A percentile compares a stretch with the other conserved stretches of the same genome.
Conservation (phyloP, 192 early-diverging fungal species). For the Coemansia sp. region DNA sequence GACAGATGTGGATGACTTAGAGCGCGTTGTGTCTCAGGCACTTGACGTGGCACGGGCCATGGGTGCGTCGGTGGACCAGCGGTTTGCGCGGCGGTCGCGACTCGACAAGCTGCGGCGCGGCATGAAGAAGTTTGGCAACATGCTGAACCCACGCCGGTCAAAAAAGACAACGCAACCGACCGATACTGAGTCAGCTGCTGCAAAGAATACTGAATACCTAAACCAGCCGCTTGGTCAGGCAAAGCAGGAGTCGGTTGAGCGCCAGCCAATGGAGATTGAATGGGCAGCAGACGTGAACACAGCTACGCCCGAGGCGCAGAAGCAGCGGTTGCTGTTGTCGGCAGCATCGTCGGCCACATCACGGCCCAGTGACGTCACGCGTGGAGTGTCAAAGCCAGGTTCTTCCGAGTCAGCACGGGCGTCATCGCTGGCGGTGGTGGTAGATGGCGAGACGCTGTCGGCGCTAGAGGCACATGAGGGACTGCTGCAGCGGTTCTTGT, state of each 20-base stretch:
- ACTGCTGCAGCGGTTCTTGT: slow-evolving; percentile 64
- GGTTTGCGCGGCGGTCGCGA: slow-evolving; percentile 34
- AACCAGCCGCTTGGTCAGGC: too few species aligned
- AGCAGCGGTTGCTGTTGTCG: background rate
- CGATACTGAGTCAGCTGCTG: too few species aligned
- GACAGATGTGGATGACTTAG: slow-evolving; percentile 19
- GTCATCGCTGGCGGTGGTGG: slow-evolving; percentile 69
- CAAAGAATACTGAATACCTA: too few species aligned
- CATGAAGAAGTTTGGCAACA: slow-evolving; percentile 38
- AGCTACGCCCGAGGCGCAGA: background rate
- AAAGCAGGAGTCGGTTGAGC: background rate
- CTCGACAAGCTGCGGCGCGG: slow-evolving; percentile 38
- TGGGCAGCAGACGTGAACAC: background rate
- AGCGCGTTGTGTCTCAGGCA: slow-evolving; percentile 20
- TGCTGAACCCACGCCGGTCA: slow-evolving; percentile 15
- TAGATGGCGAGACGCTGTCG: slow-evolving; percentile 86
- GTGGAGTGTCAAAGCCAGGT: slow-evolving; percentile 25
- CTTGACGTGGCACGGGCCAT: slow-evolving; percentile 22
- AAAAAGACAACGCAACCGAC: background rate
- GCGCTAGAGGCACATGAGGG: slow-evolving; percentile 54
- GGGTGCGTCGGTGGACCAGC: slow-evolving; percentile 30
- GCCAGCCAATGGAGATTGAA: background rate
- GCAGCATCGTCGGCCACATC: slow-evolving; percentile 4
- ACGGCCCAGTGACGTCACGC: slow-evolving; percentile 18
- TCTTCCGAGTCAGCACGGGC: background rate